Conservation (phyloP, 306 rosid species). For the Corylus avellana region DNA sequence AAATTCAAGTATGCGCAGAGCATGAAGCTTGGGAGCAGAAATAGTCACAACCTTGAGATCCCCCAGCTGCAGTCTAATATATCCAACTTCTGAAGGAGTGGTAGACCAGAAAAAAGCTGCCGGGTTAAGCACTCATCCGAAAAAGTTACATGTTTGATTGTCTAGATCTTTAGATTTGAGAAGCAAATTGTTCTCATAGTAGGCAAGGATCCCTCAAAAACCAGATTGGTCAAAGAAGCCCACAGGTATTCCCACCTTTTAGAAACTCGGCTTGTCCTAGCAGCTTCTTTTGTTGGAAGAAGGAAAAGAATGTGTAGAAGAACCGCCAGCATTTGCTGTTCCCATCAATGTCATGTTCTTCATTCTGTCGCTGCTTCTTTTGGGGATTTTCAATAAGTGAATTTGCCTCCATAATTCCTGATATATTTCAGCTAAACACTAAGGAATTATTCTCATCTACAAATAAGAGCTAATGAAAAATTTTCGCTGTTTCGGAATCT, state of each 20-base stretch:
- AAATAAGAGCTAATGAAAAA: too few species aligned
- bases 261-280: not conserved
- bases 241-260: not conserved
- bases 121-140: not conserved
- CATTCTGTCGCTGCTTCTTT: not conserved
- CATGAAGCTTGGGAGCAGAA: not conserved
- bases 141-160: not conserved
- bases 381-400: too few species aligned
- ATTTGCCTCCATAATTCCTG: too few species aligned
- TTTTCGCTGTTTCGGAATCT: too few species aligned
- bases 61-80: not conserved
- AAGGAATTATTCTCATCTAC: too few species aligned
- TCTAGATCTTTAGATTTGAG: not conserved
- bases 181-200: not conserved
- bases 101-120: not conserved
- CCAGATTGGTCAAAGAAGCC: not conserved
- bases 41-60: not conserved
- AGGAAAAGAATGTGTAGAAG: not conserved
- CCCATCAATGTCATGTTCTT: not conserved
- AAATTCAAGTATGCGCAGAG: not conserved
- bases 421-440: too few species aligned
- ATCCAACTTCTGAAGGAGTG: not conserved
- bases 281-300: not conserved
- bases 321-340: not conserved
- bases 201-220: not conserved